Evolutionary conservation across 108 stramenopile genomes (phyloP).

Genomic region (Licmophora abbreviata): DNA sequence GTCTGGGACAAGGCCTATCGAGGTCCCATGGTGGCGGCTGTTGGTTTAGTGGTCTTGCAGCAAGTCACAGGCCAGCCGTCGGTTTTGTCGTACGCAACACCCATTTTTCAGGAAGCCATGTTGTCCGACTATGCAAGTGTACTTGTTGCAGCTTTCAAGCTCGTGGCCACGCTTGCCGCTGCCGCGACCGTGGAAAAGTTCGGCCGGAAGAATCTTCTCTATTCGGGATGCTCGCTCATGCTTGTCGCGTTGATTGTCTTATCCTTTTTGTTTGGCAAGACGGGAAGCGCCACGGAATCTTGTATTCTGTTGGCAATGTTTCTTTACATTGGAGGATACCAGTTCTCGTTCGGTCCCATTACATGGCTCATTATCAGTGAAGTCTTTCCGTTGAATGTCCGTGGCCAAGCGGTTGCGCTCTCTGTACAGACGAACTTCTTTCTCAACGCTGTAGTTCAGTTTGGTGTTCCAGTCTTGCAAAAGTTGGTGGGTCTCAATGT

Average conservation of each 20-base stretch:
- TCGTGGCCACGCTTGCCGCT: slow-evolving; percentile 40
- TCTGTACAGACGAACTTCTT: slow-evolving; percentile 32
- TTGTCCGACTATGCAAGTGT: slow-evolving; percentile 39
- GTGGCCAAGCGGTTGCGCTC: slow-evolving; percentile 35
- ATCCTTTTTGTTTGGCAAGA: slow-evolving; percentile 26
- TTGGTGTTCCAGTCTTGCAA: slow-evolving; percentile 19
- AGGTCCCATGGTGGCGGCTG: slow-evolving; percentile 31
- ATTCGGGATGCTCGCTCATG: slow-evolving; percentile 41
- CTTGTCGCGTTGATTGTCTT: slow-evolving; percentile 31
- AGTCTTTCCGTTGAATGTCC: slow-evolving; percentile 33
- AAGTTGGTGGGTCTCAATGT: slow-evolving; percentile 18
- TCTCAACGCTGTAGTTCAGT: slow-evolving; percentile 22
- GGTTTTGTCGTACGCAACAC: slow-evolving; percentile 58
- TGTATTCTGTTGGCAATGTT: slow-evolving; percentile 16
- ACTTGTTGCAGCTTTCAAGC: slow-evolving; percentile 56
- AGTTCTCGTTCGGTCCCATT: slow-evolving; percentile 36
- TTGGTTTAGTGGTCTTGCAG: slow-evolving; percentile 57
- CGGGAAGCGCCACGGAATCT: slow-evolving; percentile 1
- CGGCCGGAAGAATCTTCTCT: slow-evolving; percentile 42
- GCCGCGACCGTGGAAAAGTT: slow-evolving; percentile 36
- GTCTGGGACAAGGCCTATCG: slow-evolving; percentile 20
- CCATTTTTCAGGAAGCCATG: slow-evolving; percentile 61
- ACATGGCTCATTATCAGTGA: slow-evolving; percentile 46
- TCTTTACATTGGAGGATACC: slow-evolving; percentile 38
- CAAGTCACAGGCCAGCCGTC: slow-evolving; percentile 76